A percentile compares a stretch with the other conserved stretches of the same genome.
These are phyloP conservation scores for Diaporthe ilicicola DNA, from an alignment of 2,329 filamentous ascomycete genomes.

Conservation along the genomic window DNA sequence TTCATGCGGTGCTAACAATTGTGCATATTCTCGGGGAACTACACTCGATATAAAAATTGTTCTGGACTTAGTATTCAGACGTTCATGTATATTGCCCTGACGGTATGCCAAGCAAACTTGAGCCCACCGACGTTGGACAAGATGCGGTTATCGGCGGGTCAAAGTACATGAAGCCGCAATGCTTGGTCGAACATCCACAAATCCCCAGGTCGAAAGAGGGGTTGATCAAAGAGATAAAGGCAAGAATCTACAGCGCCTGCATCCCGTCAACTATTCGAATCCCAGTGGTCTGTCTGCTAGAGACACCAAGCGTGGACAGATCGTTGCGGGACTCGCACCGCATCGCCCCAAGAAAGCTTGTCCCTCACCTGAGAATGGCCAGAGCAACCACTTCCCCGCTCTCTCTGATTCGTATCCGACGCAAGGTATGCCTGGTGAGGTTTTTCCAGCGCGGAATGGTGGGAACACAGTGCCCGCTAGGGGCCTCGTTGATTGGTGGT, in stretches of 20 bases:
- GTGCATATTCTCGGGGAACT: not conserved
- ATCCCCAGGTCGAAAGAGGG: not conserved
- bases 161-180: not conserved
- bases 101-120: not conserved
- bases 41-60: not conserved
- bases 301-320: not conserved
- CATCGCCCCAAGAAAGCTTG: constrained; percentile 23
- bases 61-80: not conserved
- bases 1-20: no score
- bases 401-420: not conserved
- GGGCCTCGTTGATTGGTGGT: not conserved
- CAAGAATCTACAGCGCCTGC: not conserved
- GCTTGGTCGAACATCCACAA: not conserved
- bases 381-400: constrained; percentile 11
- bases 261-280: not conserved
- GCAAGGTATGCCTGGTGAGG: constrained; percentile 16
- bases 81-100: not conserved
- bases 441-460: constrained; percentile 26
- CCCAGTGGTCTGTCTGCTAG: not conserved
- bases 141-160: constrained; percentile 1
- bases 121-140: not conserved
- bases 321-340: constrained; percentile 16
- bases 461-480: constrained; percentile 26
- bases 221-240: not conserved
- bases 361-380: not conserved